Base-by-base conservation (phyloP, 2,329 filamentous ascomycete genomes). In the Trichophyton equinum region DNA sequence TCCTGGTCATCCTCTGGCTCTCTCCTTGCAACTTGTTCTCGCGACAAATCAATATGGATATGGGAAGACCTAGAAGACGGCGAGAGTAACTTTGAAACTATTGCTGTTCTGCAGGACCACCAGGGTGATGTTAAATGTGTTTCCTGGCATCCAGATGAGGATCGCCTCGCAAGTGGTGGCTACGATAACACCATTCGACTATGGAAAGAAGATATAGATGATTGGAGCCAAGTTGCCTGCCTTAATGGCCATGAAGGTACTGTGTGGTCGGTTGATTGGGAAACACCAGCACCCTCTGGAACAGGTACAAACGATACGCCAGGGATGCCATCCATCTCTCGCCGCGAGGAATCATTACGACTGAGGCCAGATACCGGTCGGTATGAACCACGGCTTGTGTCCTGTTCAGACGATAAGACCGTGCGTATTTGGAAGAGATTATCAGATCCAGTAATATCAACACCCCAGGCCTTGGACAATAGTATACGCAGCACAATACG, bases 11-110 rank as follows among this genome's bases (percentile, higher is more conserved):
- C 76, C 2, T 74, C 78, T 87, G 96, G 78, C 79, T 92, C 64
- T 80, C 83, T 90, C 68, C 81, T 99, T 3, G 94, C 94, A 4
- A 96, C 91, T 0, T 96, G 91, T 74, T 88, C 85, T 59, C 82
- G 94, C 57, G 94, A 99, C 73, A 97, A 97, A 77, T 88, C 84
- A 15, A 89, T 97, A 18, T 99, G 94, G 94, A 89, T 99, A 68
- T 99, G 94, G 94, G 94, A 99, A 75, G 94, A 97, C 72, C 82
- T 96, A 60, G 76, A 77, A 60, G 86, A 88, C 66, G 88, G 86
- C 15, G 91, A 95, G 60, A 92, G 96, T 72, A 94, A 97, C 72
- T 97, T 91, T 78, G 94, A 99, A 79, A 97, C 94, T 1, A 85
- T 97, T 15, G 94, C 92, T 0, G 92, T 97, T 59, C 80, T 97